Evolutionary conservation across 139 green algal species (phyloP).

Genomic region (Ostreobium quekettii): DNA sequence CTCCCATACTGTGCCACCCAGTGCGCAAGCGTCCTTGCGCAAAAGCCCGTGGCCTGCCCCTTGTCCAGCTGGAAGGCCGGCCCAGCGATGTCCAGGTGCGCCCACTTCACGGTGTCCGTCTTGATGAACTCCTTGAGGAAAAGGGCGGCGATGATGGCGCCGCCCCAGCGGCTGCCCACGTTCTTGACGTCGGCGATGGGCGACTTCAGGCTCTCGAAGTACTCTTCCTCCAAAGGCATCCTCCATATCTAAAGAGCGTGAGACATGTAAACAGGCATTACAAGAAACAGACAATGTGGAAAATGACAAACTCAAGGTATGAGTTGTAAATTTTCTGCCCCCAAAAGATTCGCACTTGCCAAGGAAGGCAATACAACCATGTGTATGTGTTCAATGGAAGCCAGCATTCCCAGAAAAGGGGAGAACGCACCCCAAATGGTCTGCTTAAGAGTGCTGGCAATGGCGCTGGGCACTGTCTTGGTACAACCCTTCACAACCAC

Average conservation of each 20-base stretch:
- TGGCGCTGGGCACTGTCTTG: too few relatives aligned
- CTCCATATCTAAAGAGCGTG: conserved; percentile 76
- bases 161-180: conserved; percentile 50
- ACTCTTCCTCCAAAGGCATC: conserved; percentile 85
- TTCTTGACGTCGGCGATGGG: conserved; percentile 82
- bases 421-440: too few relatives aligned
- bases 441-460: too few relatives aligned
- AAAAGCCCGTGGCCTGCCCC: conserved; percentile 80
- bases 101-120: conserved; percentile 73
- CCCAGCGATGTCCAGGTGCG: conserved; percentile 89
- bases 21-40: conserved; percentile 65
- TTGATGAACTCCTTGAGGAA: conserved; percentile 85
- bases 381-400: too few relatives aligned
- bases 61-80: conserved; percentile 76
- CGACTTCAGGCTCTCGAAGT: conserved; percentile 65
- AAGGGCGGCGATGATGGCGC: conserved; percentile 85
- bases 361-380: too few relatives aligned
- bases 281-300: too few relatives aligned
- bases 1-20: too few relatives aligned
- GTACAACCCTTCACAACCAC: too few relatives aligned
- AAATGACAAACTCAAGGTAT: too few relatives aligned
- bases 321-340: too few relatives aligned
- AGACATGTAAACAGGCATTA: conserved; percentile 11
- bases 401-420: too few relatives aligned
- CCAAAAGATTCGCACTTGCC: too few relatives aligned